Evolutionary conservation across 2,329 filamentous ascomycete species (phyloP).

Genomic region (Didymella pomorum): DNA sequence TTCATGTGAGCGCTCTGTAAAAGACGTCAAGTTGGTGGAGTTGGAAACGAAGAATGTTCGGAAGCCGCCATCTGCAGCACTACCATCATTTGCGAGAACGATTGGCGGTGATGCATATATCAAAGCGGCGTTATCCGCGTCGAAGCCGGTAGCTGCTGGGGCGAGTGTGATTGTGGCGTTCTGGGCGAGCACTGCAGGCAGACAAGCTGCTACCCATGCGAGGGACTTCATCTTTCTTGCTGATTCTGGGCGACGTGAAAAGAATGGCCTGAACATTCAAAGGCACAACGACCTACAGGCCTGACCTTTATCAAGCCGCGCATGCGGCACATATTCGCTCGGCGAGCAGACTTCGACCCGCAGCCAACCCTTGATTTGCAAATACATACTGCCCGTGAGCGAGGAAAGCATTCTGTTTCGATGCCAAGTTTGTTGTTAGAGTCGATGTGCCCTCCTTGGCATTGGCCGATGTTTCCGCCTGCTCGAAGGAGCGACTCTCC

Average conservation of each 20-base stretch:
- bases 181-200: conserved; percentile 22
- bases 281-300: not conserved
- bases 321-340: not conserved
- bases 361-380: conserved; percentile 3
- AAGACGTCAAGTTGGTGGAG: conserved; percentile 18
- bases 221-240: conserved; percentile 7
- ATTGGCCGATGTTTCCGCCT: conserved; percentile 16
- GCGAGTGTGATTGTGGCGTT: conserved; percentile 32
- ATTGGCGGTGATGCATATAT: conserved; percentile 32
- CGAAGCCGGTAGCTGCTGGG: conserved; percentile 35
- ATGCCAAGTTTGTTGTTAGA: conserved; percentile 5
- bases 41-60: conserved; percentile 27
- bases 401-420: conserved; percentile 10
- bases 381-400: conserved; percentile 3
- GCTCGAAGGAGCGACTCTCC: conserved; percentile 23
- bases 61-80: conserved; percentile 42
- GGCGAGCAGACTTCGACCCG: not conserved
- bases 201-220: conserved; percentile 16
- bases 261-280: not conserved
- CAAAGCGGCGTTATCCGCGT: conserved; percentile 41
- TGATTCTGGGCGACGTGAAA: not conserved
- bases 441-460: conserved; percentile 2
- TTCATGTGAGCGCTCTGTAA: conserved; percentile 28
- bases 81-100: conserved; percentile 39
- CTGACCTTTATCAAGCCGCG: not conserved